These are phyloP conservation scores for Phaeosphaeriaceae sp. DNA, from an alignment of 2,329 filamentous ascomycete genomes.

Conservation along the genomic window DNA sequence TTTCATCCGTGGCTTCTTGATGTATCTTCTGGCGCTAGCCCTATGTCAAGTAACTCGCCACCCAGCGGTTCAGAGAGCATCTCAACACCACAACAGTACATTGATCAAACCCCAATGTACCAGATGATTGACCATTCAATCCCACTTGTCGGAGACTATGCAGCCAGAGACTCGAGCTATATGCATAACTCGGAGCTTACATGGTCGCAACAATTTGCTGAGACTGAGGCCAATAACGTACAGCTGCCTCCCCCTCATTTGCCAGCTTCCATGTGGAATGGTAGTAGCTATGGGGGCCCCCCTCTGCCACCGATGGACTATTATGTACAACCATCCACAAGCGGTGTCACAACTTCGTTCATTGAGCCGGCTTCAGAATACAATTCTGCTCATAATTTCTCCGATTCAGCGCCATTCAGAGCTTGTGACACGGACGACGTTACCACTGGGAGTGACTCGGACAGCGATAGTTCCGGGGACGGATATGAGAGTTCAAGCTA, in stretches of 20 bases:
- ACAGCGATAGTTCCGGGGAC: slow-evolving; percentile 3
- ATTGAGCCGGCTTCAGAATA: too few species aligned
- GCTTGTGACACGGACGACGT: neutral
- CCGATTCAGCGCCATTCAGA: neutral
- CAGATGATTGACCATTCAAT: slow-evolving; percentile 6
- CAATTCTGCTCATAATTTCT: neutral
- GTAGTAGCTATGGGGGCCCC: neutral
- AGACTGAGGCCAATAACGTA: neutral
- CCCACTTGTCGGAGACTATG: neutral
- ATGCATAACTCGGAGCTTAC: neutral
- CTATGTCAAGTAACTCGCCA: slow-evolving; percentile 19
- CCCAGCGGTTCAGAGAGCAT: slow-evolving; percentile 16
- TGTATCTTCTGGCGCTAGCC: slow-evolving; percentile 9
- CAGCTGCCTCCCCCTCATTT: neutral
- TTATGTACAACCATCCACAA: neutral
- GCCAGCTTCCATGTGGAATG: neutral
- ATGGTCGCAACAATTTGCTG: slow-evolving; percentile 5
- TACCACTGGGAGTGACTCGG: neutral
- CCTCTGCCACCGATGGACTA: neutral
- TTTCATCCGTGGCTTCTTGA: slow-evolving; percentile 24
- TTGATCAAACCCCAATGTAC: slow-evolving; percentile 7
- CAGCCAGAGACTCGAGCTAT: slow-evolving; percentile 9
- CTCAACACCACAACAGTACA: slow-evolving; percentile 18
- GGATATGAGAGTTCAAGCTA: slow-evolving; percentile 1
- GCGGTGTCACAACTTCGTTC: neutral